Base-by-base conservation (phyloP, 805 yeast genomes). In the Candida ponderosae region DNA sequence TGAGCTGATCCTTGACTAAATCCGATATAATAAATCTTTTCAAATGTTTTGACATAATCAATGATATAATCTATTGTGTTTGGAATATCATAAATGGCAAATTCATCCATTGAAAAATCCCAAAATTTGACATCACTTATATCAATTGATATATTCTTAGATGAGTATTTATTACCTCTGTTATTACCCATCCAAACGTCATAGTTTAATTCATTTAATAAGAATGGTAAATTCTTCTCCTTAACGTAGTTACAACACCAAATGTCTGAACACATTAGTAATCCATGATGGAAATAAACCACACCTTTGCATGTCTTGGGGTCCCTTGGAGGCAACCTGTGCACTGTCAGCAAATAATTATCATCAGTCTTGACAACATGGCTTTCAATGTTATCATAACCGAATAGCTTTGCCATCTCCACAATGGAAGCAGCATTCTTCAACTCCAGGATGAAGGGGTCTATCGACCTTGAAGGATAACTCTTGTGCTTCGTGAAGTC, bases 131-230 rank as follows among this genome's bases (percentile, higher is more conserved):
- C 40, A 1, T 66, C 60, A 20, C 54, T 58, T 14, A 78, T 68
- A 31, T 56, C 56, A 28, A 63, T 54, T n/a, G 54, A 43, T 14
- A 69, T 40, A 58, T 90, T 96, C 48, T 88, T 88, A 41, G 81
- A 79, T 4, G 94, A 81, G 62, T 90, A 90, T 62, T 90, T 93
- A 62, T 90, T 93, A 10, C 96, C 96, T 40, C 96, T 69, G 53
- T 86, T 87, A 57, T 86, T 87, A 1, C 97, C 97, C 44, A 90
- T 65, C 90, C 95, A 90, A 6, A 90, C 97, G 54, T 90, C 98
- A 57, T 76, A 90, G 1, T 97, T 97, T 33, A 77, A 56, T 40
- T 88, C 87, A 42, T 79, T 79, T 26, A 90, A 66, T 3, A 76
- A 63, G 54, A 84, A 81, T 0, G 97, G 96, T 34, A 93, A 60